Percentiles rank a stretch among this genome's conserved stretches.
phyloP scores from a whole-genome alignment of 148 eudicot species.

The Mesembryanthemum crystallinum region DNA sequence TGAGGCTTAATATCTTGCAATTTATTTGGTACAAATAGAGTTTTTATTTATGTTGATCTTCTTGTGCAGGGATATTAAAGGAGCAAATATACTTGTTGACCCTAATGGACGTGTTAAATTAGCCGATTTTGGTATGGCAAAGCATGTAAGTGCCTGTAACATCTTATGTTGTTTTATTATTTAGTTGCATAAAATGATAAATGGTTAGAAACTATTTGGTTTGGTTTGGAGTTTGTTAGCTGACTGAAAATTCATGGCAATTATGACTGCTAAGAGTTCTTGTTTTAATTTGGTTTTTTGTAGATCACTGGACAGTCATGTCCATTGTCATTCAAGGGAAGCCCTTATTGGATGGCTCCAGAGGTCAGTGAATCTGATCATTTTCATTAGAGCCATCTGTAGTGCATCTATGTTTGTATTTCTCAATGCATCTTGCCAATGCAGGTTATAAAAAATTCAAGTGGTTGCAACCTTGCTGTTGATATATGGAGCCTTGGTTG shows the following conservation, averaged over 20 bases:
- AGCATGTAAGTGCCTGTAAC: conserved; percentile 69
- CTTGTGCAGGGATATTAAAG: conserved; percentile 85
- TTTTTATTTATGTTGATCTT: conserved; percentile 17
- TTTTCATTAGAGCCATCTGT: conserved; percentile 5
- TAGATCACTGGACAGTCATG: conserved; percentile 93
- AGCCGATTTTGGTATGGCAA: conserved; percentile 99
- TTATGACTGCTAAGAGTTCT: not conserved
- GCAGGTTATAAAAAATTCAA: conserved; percentile 78
- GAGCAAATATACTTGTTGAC: conserved; percentile 97
- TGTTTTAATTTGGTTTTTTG: conserved; percentile 16
- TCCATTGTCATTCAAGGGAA: conserved; percentile 88
- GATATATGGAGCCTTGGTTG: conserved; percentile 98
- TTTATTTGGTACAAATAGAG: not conserved
- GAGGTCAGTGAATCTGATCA: conserved; percentile 54
- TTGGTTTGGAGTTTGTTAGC: not conserved
- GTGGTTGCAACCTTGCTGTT: conserved; percentile 75
- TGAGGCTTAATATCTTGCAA: not conserved
- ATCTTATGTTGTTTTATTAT: not conserved
- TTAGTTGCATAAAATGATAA: too few species aligned
- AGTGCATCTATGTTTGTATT: conserved; percentile 3
- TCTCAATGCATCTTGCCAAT: conserved; percentile 18
- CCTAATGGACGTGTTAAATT: conserved; percentile 90
- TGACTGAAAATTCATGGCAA: not conserved
- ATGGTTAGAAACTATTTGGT: not conserved
- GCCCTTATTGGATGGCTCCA: conserved; percentile 99